Evolutionary conservation across 306 rosid species (phyloP).

Genomic region (Malus sieversii): DNA sequence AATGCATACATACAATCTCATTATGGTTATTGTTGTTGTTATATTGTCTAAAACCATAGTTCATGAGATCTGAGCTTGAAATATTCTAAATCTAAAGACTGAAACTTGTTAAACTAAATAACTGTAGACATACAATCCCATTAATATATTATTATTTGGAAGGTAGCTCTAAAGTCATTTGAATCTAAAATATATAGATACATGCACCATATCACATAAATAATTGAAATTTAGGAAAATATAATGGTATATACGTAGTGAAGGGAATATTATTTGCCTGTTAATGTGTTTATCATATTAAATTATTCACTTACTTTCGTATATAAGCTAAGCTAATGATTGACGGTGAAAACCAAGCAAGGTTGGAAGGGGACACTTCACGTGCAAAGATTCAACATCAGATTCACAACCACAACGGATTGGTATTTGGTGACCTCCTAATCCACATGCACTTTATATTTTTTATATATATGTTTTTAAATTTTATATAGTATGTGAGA

Average conservation of each 20-base stretch:
- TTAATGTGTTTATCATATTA: background rate
- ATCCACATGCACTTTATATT: too few species aligned
- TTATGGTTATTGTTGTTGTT: too few species aligned
- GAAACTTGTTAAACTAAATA: too few species aligned
- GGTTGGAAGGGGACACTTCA: constrained; percentile 27
- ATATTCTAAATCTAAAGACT: too few species aligned
- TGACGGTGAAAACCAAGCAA: constrained; percentile 57
- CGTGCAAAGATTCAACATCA: constrained; percentile 65
- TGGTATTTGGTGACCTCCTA: too few species aligned
- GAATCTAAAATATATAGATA: background rate
- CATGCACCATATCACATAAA: background rate
- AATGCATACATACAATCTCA: too few species aligned
- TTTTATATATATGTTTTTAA: background rate
- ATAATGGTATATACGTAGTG: background rate
- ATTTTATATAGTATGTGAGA: background rate
- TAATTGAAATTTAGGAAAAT: background rate
- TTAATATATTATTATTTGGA: too few species aligned
- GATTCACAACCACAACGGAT: constrained; percentile 40
- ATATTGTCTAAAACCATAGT: too few species aligned
- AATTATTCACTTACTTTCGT: background rate
- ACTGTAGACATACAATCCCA: too few species aligned
- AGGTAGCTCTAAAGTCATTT: too few species aligned
- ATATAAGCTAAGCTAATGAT: constrained; percentile 28
- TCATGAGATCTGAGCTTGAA: too few species aligned
- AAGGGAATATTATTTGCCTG: background rate